Conservation (phyloP, 2,329 filamentous ascomycete genomes). For the Trichoderma asperellum region DNA sequence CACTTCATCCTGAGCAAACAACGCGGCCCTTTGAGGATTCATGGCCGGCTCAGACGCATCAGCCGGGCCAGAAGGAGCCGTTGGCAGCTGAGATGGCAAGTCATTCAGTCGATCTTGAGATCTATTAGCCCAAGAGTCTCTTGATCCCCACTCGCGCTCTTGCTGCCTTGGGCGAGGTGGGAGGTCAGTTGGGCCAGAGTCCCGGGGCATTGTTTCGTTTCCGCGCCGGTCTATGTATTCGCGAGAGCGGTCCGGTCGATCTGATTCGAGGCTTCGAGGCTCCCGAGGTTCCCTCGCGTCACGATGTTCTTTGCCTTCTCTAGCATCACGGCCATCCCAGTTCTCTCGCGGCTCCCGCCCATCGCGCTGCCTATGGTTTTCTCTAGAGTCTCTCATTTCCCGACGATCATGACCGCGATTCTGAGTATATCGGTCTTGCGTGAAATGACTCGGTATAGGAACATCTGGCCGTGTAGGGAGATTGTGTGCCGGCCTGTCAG, state of each 20-base stretch:
- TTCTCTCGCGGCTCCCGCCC: constrained; percentile 37
- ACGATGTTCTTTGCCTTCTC: constrained; percentile 45
- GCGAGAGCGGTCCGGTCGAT: constrained; percentile 48
- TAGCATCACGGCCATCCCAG: constrained; percentile 37
- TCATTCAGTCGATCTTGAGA: constrained; percentile 39
- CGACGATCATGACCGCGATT: constrained; percentile 47
- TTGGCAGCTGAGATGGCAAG: constrained; percentile 33
- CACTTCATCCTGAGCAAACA: constrained; percentile 47
- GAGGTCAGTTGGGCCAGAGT: constrained; percentile 36
- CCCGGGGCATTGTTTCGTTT: constrained; percentile 41
- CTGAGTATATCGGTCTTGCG: constrained; percentile 51
- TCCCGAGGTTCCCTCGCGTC: constrained; percentile 45
- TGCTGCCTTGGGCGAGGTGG: constrained; percentile 46
- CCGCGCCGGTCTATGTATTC: constrained; percentile 51
- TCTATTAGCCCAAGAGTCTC: constrained; percentile 38
- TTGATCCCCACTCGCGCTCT: constrained; percentile 48
- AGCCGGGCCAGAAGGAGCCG: constrained; percentile 35
- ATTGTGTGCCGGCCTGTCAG: constrained; percentile 44
- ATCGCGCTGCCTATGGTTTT: constrained; percentile 38
- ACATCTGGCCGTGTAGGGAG: constrained; percentile 64
- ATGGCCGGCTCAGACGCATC: constrained; percentile 52
- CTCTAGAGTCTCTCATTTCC: constrained; percentile 42
- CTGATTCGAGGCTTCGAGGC: constrained; percentile 45
- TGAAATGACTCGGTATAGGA: constrained; percentile 54
- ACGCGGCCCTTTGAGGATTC: constrained; percentile 59